A percentile compares a stretch with the other conserved stretches of the same genome.
Evolutionary conservation across 2,329 filamentous ascomycete species (phyloP).

Genomic region (Gremmenia infestans): DNA sequence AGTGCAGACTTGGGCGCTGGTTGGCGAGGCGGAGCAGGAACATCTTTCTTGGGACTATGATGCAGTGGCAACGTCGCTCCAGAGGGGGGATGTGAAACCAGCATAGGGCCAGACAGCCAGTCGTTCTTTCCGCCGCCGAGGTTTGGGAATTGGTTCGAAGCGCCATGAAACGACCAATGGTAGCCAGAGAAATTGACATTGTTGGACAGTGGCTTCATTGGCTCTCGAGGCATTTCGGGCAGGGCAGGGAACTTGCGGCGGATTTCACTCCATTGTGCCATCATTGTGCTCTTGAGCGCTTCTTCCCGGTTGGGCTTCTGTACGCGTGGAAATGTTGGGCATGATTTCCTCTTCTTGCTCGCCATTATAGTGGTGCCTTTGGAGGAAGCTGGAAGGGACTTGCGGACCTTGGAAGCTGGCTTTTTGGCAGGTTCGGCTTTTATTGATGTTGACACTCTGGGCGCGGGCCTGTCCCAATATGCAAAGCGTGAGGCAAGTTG

Average conservation of each 20-base stretch:
- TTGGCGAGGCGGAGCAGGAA: neutral
- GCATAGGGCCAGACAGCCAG: neutral
- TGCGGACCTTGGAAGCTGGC: conserved; percentile 1
- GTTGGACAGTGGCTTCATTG: neutral
- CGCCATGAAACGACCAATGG: conserved; percentile 5
- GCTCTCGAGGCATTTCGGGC: neutral
- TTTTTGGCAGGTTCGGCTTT: conserved; percentile 5
- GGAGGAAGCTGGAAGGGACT: conserved; percentile 1
- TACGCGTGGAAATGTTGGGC: neutral
- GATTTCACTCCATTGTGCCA: neutral
- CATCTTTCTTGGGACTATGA: neutral
- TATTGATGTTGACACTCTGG: conserved; percentile 1
- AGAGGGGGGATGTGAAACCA: conserved; percentile 16
- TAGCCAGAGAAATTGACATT: conserved; percentile 4
- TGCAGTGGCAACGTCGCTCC: conserved; percentile 11
- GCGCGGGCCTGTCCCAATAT: conserved; percentile 15
- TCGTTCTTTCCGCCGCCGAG: conserved; percentile 1
- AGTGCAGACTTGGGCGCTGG: conserved; percentile 1
- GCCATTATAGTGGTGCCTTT: neutral
- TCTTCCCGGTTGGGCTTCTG: neutral
- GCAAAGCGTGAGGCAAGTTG: conserved; percentile 9
- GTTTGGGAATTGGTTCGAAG: conserved; percentile 17
- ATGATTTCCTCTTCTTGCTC: conserved; percentile 12
- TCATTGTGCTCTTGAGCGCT: neutral
- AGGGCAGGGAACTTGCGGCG: neutral